phyloP scores from a whole-genome alignment of 2,329 filamentous ascomycete genomes.

The Pyricularia grisea region DNA sequence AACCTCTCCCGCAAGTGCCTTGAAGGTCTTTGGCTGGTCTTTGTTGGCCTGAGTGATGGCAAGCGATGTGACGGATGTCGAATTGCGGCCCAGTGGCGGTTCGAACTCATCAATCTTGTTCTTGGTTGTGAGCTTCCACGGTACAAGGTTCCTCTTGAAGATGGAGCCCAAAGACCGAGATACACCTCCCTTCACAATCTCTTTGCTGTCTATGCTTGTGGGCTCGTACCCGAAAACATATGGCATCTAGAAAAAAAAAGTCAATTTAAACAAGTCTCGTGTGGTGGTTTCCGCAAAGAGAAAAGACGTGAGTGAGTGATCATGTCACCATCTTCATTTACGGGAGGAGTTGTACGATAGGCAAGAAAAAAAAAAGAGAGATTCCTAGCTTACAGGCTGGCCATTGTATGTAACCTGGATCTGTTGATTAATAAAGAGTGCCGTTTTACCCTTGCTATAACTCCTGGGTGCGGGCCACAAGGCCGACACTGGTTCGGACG shows the following conservation, averaged over 20 bases:
- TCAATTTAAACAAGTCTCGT: not conserved
- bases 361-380: not conserved
- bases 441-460: constrained; percentile 39
- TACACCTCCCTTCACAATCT: constrained; percentile 46
- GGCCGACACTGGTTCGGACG: constrained; percentile 33
- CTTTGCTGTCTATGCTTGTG: constrained; percentile 30
- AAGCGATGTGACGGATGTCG: constrained; percentile 47
- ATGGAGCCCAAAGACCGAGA: constrained; percentile 54
- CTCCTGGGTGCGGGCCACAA: constrained; percentile 48
- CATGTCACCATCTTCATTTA: constrained; percentile 18
- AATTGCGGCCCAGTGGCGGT: constrained; percentile 33
- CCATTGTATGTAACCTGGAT: constrained; percentile 51
- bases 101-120: constrained; percentile 50
- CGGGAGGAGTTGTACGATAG: no score
- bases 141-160: constrained; percentile 60
- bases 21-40: constrained; percentile 45
- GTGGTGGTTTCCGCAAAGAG: constrained; percentile 4
- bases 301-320: constrained; percentile 17
- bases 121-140: constrained; percentile 67
- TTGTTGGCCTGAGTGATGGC: constrained; percentile 49
- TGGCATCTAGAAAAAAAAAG: constrained; percentile 31
- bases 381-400: constrained; percentile 35
- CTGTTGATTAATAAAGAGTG: constrained; percentile 42
- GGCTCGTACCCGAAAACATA: constrained; percentile 36
- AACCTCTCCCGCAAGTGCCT: constrained; percentile 51